Evolutionary conservation across 768 basidiomycete species (phyloP).

Genomic region (Auricularia sp.): DNA sequence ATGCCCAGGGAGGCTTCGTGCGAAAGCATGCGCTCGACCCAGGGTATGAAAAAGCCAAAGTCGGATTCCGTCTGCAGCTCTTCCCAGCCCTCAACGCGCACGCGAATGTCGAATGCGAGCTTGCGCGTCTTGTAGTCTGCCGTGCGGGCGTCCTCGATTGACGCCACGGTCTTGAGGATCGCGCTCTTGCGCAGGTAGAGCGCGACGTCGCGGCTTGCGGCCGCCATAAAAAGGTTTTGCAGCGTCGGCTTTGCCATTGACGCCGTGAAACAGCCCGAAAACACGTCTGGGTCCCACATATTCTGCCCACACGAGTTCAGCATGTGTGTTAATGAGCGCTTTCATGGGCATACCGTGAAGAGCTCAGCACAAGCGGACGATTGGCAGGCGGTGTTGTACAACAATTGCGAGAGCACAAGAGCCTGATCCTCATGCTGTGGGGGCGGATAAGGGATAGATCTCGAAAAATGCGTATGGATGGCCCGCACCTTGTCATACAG

Average conservation of each 20-base stretch:
- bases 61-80: neutral
- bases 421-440: conserved; percentile 44
- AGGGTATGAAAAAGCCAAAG: neutral
- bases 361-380: conserved; percentile 34
- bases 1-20: conserved; percentile 8
- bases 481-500: conserved; percentile 47
- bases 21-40: neutral
- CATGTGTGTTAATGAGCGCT: neutral
- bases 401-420: conserved; percentile 49
- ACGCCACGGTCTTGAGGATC: neutral
- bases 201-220: neutral
- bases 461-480: too few species aligned
- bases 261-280: conserved; percentile 43
- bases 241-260: conserved; percentile 34
- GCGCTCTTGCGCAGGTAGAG: neutral
- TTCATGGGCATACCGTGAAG: conserved; percentile 37
- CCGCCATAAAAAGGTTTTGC: conserved; percentile 25
- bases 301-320: neutral
- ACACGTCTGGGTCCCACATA: conserved; percentile 2
- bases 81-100: neutral
- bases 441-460: neutral
- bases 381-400: conserved; percentile 59
- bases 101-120: neutral
- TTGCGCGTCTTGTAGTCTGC: too few species aligned
- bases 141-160: neutral